A percentile compares a stretch with the other conserved stretches of the same genome.
Conservation (phyloP, 495 filamentous ascomycete species). For the Xanthoparmelia taractica region DNA sequence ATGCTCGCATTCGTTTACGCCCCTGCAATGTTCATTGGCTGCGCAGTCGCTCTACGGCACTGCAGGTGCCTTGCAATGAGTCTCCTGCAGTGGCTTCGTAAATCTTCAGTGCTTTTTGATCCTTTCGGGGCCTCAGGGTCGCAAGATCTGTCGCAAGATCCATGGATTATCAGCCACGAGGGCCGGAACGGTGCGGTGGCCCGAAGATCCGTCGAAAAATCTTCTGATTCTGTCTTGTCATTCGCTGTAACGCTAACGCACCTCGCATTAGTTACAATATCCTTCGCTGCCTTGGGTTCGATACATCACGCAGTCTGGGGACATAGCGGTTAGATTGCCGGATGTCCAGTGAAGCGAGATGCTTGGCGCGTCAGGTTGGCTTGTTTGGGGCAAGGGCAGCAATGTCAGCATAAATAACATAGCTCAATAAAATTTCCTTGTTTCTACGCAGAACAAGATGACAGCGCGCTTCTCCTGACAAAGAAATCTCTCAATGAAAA, state of each 20-base stretch:
- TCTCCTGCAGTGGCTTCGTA: slow-evolving; percentile 1
- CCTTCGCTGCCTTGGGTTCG: slow-evolving; percentile 97
- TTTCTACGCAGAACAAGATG: slow-evolving; percentile 31
- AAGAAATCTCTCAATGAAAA: background rate
- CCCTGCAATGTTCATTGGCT: background rate
- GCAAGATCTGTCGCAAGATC: slow-evolving; percentile 1
- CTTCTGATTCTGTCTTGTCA: slow-evolving; percentile 25
- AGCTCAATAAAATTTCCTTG: slow-evolving; percentile 42
- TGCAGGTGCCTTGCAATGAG: background rate
- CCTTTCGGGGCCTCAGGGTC: background rate
- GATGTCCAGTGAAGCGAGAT: slow-evolving; percentile 58
- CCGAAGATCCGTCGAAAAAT: slow-evolving; percentile 7
- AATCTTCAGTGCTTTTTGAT: background rate
- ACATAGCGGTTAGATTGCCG: slow-evolving; percentile 87
- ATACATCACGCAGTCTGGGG: slow-evolving; percentile 95
- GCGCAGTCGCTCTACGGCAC: background rate
- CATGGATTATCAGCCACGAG: background rate
- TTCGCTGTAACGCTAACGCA: slow-evolving; percentile 17
- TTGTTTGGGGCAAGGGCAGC: slow-evolving; percentile 7
- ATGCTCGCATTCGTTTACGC: background rate
- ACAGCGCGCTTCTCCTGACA: background rate
- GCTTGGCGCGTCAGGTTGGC: slow-evolving; percentile 13
- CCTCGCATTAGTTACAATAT: slow-evolving; percentile 68
- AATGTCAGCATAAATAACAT: slow-evolving; percentile 22
- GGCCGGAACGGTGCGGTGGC: slow-evolving; percentile 18